Evolutionary conservation across 2,329 filamentous ascomycete genomes (phyloP), one percentile per base, ranked within the genome.

Genomic region (Kalaharituber pfeilii): DNA sequence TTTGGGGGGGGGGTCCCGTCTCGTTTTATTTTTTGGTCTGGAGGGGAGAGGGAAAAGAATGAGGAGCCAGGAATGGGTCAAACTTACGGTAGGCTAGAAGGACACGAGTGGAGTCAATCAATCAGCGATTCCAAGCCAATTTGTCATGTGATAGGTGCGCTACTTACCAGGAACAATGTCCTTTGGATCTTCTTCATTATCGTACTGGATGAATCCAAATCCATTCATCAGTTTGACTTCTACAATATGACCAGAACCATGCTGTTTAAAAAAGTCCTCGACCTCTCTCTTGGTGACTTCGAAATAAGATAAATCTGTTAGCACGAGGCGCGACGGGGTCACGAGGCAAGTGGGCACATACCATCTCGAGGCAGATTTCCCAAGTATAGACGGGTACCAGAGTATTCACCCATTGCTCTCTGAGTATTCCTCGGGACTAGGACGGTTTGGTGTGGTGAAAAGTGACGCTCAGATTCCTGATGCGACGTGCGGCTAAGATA

Each of bases 211-310:
- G 75, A 98, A 98, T 69, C 91, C 91, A 68, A 98, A 98, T 67
- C 91, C 91, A 69, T 94, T 96, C 91, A 98, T 98, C 61, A 98
- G 80, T 76, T 98, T 98, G 74, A 98, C 89, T 74, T 98, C 91
- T 63, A 84, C 91, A 69, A 98, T 96, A 70, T 94, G 87, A 70
- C 91, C 91, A 64, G 87, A 89, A 68, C 89, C 91, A 80, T 95
- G 87, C 67, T 81, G 86, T 69, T 82, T 82, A 73, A 98, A 98
- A 71, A 96, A 89, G 66, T 81, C 80, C 73, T 96, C 88, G 69
- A 98, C 84, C 69, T 98, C 89, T 71, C 42, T 15, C 42, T 47
- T 47, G 24, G 42, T 85, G 81, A 75, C 96, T 96, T 71, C 88
- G 95, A n/a, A n/a, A n/a, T n/a, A n/a, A n/a, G n/a, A n/a, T n/a